Percentiles rank a stretch among this genome's conserved stretches.
phyloP scores from a whole-genome alignment of 768 basidiomycete species.

The Kockovaella imperatae region DNA sequence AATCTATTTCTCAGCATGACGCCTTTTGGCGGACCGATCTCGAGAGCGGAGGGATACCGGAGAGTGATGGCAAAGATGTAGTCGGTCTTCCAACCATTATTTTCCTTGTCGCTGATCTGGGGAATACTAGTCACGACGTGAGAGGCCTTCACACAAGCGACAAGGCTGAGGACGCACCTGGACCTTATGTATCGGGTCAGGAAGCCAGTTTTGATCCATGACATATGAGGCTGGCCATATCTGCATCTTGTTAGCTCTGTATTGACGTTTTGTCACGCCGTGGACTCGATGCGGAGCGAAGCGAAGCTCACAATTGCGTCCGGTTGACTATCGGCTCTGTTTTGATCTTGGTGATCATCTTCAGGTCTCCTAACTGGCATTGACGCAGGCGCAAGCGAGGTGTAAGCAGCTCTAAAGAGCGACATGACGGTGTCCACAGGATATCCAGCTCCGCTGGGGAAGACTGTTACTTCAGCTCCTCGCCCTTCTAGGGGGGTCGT shows the following conservation, averaged over 20 bases:
- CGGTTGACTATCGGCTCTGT: slow-evolving; percentile 36
- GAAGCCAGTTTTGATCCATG: slow-evolving; percentile 23
- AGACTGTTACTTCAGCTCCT: slow-evolving; percentile 12
- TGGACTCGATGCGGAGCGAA: no score
- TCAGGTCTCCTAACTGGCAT: slow-evolving; percentile 18
- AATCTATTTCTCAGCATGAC: slow-evolving; percentile 25
- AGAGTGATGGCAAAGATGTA: slow-evolving; percentile 39
- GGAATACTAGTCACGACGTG: slow-evolving; percentile 14
- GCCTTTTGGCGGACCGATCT: slow-evolving; percentile 7
- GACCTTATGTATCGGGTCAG: slow-evolving; percentile 24
- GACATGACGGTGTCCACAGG: slow-evolving; percentile 29
- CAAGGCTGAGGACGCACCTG: slow-evolving; percentile 4
- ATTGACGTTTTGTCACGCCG: no score
- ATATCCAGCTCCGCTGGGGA: slow-evolving; percentile 7
- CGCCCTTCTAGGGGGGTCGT: not conserved
- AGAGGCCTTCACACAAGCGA: not conserved
- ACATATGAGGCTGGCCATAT: slow-evolving; percentile 17
- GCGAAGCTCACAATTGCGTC: slow-evolving; percentile 31
- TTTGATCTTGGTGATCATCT: slow-evolving; percentile 32
- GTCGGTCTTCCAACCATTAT: slow-evolving; percentile 10
- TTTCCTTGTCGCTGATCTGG: slow-evolving; percentile 1
- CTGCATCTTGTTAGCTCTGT: slow-evolving; percentile 3
- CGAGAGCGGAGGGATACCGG: slow-evolving; percentile 14
- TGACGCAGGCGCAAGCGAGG: slow-evolving; percentile 25
- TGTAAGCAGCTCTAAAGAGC: slow-evolving; percentile 15